Conservation (phyloP, 2,329 filamentous ascomycete species). For the Fusarium sp. region DNA sequence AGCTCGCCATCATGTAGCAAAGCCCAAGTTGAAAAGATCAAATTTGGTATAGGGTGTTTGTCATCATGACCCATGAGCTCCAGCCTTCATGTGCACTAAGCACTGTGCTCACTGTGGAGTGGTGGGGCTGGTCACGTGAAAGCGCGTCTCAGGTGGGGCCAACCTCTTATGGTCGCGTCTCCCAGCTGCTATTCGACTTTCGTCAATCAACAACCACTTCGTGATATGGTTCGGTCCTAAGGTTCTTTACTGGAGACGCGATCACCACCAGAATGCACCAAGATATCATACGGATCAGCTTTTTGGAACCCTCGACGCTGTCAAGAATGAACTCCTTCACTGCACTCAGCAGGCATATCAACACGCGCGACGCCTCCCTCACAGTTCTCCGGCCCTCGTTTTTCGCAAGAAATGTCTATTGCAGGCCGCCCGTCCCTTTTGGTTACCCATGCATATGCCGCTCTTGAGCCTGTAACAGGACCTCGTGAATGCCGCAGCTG, state of each 20-base stretch:
- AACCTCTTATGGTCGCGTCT: slow-evolving; percentile 29
- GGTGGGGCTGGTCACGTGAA: slow-evolving; percentile 49
- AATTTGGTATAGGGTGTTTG: slow-evolving; percentile 45
- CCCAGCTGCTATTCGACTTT: slow-evolving; percentile 15
- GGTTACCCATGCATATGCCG: slow-evolving; percentile 65
- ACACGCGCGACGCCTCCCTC: slow-evolving; percentile 80
- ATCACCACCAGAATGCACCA: slow-evolving; percentile 11
- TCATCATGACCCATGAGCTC: slow-evolving; percentile 30
- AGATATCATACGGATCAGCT: slow-evolving; percentile 37
- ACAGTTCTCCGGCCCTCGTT: slow-evolving; percentile 84
- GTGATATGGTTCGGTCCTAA: slow-evolving; percentile 33
- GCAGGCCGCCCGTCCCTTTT: slow-evolving; percentile 59
- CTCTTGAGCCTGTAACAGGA: slow-evolving; percentile 74
- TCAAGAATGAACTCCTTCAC: slow-evolving; percentile 63
- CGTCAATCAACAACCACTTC: slow-evolving; percentile 38
- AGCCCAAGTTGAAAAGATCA: slow-evolving; percentile 20
- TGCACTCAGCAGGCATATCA: slow-evolving; percentile 41
- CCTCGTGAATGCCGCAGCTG: slow-evolving; percentile 64
- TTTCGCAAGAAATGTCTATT: slow-evolving; percentile 77
- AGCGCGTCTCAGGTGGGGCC: slow-evolving; percentile 25
- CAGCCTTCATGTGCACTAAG: slow-evolving; percentile 44
- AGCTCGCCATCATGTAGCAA: slow-evolving; percentile 48
- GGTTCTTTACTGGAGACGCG: slow-evolving; percentile 41
- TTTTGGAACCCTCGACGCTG: slow-evolving; percentile 30
- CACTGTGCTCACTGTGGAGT: slow-evolving; percentile 41